Evolutionary conservation across 2,329 filamentous ascomycete species (phyloP).

Genomic region (Ilyonectria mors-panacis): DNA sequence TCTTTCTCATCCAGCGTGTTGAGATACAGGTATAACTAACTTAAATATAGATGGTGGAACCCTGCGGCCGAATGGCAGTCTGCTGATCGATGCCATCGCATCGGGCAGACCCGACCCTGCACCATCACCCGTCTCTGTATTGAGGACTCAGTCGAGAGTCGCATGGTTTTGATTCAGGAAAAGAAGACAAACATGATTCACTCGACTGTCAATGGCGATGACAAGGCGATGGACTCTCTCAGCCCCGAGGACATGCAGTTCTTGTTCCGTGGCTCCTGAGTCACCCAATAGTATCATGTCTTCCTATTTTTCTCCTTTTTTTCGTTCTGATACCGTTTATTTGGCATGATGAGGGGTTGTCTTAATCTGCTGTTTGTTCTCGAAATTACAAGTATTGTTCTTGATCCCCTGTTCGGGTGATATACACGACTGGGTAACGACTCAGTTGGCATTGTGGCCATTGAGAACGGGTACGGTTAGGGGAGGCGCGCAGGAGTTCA

Average conservation of each 20-base stretch:
- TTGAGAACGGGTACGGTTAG: not conserved
- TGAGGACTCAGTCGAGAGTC: slow-evolving; percentile 95
- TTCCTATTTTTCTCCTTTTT: not conserved
- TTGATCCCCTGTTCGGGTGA: not conserved
- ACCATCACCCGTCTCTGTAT: slow-evolving; percentile 96
- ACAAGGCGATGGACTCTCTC: slow-evolving; percentile 90
- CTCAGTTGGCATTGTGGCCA: not conserved
- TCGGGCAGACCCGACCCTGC: slow-evolving; percentile 94
- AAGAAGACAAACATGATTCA: slow-evolving; percentile 99
- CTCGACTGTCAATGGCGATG: slow-evolving; percentile 94
- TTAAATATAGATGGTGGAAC: slow-evolving; percentile 89
- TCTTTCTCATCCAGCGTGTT: not conserved
- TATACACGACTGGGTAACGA: not conserved
- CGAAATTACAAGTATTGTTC: not conserved
- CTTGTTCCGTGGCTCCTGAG: slow-evolving; percentile 82
- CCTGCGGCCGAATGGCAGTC: slow-evolving; percentile 99
- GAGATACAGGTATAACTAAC: slow-evolving; percentile 42
- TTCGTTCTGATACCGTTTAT: not conserved
- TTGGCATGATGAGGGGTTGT: not conserved
- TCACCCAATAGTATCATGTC: not conserved
- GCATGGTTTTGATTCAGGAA: slow-evolving; percentile 96
- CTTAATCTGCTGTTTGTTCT: not conserved
- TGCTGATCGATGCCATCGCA: slow-evolving; percentile 93
- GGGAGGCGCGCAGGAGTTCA: not conserved
- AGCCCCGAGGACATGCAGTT: slow-evolving; percentile 96